A percentile compares a stretch with the other conserved stretches of the same genome.
phyloP scores from a whole-genome alignment of 202 grass and related monocot genomes.

The Setaria viridis region DNA sequence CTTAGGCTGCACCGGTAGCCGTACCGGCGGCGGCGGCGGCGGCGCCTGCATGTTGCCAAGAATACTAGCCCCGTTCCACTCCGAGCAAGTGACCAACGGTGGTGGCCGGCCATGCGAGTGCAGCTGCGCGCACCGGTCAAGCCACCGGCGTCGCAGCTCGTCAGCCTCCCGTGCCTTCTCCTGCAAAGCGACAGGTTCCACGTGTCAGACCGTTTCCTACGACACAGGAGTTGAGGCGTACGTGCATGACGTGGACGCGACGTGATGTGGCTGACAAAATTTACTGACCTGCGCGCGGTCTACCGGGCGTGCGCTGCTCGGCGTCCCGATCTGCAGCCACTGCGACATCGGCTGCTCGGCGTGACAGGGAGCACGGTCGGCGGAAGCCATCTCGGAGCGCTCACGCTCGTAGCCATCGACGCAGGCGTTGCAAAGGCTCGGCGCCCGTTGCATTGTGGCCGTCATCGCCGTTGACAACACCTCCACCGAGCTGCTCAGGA shows the following conservation, averaged over 20 bases:
- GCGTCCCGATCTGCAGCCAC: conserved; percentile 68
- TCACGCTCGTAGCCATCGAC: conserved; percentile 59
- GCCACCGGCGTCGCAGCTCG: conserved; percentile 60
- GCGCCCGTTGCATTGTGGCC: conserved; percentile 41
- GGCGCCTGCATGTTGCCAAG: conserved; percentile 34
- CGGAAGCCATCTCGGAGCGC: conserved; percentile 18
- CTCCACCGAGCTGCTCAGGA: conserved; percentile 73
- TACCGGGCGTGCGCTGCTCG: conserved; percentile 35
- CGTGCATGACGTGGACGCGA: not conserved
- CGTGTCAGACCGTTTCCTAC: conserved; percentile 6
- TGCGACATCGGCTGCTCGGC: conserved; percentile 50
- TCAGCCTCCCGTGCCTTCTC: conserved; percentile 56
- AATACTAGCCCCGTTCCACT: conserved; percentile 50
- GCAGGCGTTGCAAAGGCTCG: conserved; percentile 63
- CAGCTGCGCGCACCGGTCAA: conserved; percentile 56
- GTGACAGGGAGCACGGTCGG: not conserved
- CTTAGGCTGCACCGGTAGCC: conserved; percentile 5
- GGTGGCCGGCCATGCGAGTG: conserved; percentile 36
- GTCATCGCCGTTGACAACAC: conserved; percentile 60
- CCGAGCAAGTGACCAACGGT: conserved; percentile 45
- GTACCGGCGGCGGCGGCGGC: not conserved
- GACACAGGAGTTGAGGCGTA: not conserved
- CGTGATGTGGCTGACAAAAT: not conserved
- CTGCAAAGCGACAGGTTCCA: conserved; percentile 30
- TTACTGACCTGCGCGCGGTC: conserved; percentile 44